Base-by-base conservation (phyloP, 1,139 yeast genomes). In the Wickerhamomyces sp. region DNA sequence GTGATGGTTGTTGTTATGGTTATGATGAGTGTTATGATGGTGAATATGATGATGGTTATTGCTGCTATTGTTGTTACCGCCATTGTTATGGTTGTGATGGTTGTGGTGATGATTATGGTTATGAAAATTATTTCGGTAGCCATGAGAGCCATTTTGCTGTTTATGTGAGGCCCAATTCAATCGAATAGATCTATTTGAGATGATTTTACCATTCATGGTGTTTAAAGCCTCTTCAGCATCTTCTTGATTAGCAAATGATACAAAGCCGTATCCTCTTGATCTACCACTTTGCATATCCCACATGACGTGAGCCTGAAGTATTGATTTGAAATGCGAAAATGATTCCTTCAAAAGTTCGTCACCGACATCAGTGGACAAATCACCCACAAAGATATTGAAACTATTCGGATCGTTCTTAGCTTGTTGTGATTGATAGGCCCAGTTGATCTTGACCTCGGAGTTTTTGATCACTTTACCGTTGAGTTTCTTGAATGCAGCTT, bases 261-360 rank as follows among this genome's bases (percentile, higher is more conserved):
- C 94, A 61, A 88, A 88, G 2, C 96, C 96, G 54, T 87, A 88
- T 16, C 96, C 95, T 60, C 96, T 70, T 5, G 94, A 84, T 55
- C 95, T 68, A 24, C 94, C 89, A 16, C 94, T 84, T 55, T 83
- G 89, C 94, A 86, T 86, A 58, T 88, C 96, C 96, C 96, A 87
- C 95, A 88, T 88, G 26, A 88, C 95, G 49, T 87, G 89, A 14
- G 95, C 96, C 55, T 86, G 94, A 34, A 77, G 66, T 51, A 84
- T 64, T 5, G 88, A 72, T 16, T 66, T 66, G 56, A 75, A 84
- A 37, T 65, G 64, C n/a, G 66, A 50, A 55, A 88, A 88, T 7
- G 84, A 70, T 31, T 59, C 63, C 35, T 66, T 67, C 45, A 88
- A 68, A 15, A 73, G 59, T 46, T 83, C 94, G 57, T 88, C 96